Evolutionary conservation across 306 rosid genomes (phyloP), one percentile per base, ranked within the genome.

Genomic region (Cucurbita pepo): DNA sequence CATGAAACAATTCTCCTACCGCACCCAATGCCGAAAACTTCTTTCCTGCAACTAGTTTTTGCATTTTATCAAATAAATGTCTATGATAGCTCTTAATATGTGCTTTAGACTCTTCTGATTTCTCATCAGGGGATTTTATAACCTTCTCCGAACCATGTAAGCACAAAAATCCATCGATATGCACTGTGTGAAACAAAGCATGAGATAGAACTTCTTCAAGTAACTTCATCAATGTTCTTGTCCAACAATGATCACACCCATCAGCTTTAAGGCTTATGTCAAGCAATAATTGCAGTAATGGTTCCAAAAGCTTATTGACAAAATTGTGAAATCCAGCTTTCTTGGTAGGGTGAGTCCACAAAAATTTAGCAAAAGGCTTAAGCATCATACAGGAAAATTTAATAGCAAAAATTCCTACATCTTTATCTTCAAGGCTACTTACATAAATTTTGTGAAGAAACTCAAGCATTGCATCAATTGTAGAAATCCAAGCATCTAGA

Each of bases 331-430:
- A 94, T 73, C 92, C 86, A 15, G 78, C 79, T 80, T 94, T 85
- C 80, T 82, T 83, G 71, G 86, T 81, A 34, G 85, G 89, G 74
- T 87, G 95, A 51, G 76, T 81, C 77, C 83, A 80, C 63, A 90
- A 79, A 83, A 92, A 90, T 77, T 78, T 90, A 80, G 96, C 77
- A 85, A 94, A 94, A 12, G 95, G 95, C 76, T 87, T 89, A 78
- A 88, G 89, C 80, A 90, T 82, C 74, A 72, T 81, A 79, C 89
- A 86, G 52, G 86, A 81, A 70, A 86, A 80, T 40, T 69, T 82
- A 22, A 81, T 76, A 22, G 86, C 82, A 83, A 84, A 86, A 80
- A 64, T 79, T 71, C 83, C 85, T 67, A 74, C 79, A 67, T 67
- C 50, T 66, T 79, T 80, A 38, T 69, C 76, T 66, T 69, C 90